Evolutionary conservation across 345 rosid species (phyloP).

Genomic region (Bruguiera gymnorhiza): DNA sequence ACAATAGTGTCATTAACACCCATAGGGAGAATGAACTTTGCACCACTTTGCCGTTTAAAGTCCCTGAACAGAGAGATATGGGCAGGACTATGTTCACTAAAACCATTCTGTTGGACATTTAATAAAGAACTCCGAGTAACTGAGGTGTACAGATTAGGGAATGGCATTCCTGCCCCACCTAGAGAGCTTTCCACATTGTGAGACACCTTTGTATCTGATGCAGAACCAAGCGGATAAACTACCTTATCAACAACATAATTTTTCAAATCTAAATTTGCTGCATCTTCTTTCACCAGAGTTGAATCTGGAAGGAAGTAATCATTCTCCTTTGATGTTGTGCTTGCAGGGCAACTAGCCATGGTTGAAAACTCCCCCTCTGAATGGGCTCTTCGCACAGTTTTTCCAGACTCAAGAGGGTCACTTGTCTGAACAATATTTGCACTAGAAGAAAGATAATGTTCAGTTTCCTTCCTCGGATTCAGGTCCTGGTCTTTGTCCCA

Average conservation of each 20-base stretch:
- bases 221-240: slow-evolving; percentile 19
- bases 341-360: slow-evolving; percentile 31
- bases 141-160: slow-evolving; percentile 44
- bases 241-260: slow-evolving; percentile 24
- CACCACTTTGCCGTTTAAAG: slow-evolving; percentile 15
- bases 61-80: slow-evolving; percentile 17
- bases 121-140: slow-evolving; percentile 37
- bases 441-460: slow-evolving; percentile 29
- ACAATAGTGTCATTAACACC: slow-evolving; percentile 23
- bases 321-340: slow-evolving; percentile 29
- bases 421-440: slow-evolving; percentile 32
- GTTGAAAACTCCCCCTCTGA: slow-evolving; percentile 53
- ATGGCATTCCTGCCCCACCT: slow-evolving; percentile 32
- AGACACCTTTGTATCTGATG: slow-evolving; percentile 22
- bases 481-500: slow-evolving; percentile 29
- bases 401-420: slow-evolving; percentile 42
- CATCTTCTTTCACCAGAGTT: slow-evolving; percentile 19
- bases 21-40: slow-evolving; percentile 19
- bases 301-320: slow-evolving; percentile 31
- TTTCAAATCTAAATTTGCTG: slow-evolving; percentile 20
- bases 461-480: slow-evolving; percentile 34
- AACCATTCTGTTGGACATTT: slow-evolving; percentile 47
- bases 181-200: slow-evolving; percentile 23
- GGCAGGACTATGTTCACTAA: slow-evolving; percentile 36
- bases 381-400: slow-evolving; percentile 33